Evolutionary conservation across 2,329 filamentous ascomycete genomes (phyloP), one percentile per base, ranked within the genome.

Genomic region (Neonectria coccinea): DNA sequence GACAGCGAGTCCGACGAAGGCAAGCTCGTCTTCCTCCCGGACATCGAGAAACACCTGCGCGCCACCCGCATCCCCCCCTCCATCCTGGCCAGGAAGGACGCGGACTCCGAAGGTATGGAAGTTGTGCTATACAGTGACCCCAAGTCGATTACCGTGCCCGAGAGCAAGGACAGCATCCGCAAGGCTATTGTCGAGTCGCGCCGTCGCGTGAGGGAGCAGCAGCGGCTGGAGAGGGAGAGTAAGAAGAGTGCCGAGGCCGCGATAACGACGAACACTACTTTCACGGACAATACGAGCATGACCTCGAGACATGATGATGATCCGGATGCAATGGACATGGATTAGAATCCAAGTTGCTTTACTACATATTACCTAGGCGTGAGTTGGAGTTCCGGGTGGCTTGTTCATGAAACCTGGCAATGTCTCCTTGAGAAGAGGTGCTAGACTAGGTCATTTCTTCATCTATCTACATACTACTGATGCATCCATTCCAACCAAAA

Each of bases 121-220:
- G 77, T 98, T 67, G 91, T 99, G 16, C 86, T 98, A 41, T 98
- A 98, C 79, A 87, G 85, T 67, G 89, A 96, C 54, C 94, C 94
- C 7, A 85, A 85, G 52, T 94, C 92, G 16, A 79, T 97, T 68
- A 91, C 88, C 0, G 86, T 97, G 20, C 89, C 93, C 1, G 86
- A 89, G 75, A 90, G 92, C 69, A 85, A 91, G 31, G 91, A 95
- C 76, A 91, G 87, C 66, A 92, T 97, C 66, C 86, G 93, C 64
- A 93, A 90, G 78, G 93, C 93, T 9, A 94, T 97, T 68, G 83
- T 95, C 56, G 94, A 97, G 77, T 88, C 92, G 2, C 86, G 93
- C 56, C 87, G 86, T 51, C 85, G 93, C 59, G 84, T 88, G 36
- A 83, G 92, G 57, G 88, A 92, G 70, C 80, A 76, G 76, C 87